A percentile compares a stretch with the other conserved stretches of the same genome.
These are phyloP conservation scores for Flaveria brownii DNA, from an alignment of 129 eudicot genomes.

Conservation along the genomic window DNA sequence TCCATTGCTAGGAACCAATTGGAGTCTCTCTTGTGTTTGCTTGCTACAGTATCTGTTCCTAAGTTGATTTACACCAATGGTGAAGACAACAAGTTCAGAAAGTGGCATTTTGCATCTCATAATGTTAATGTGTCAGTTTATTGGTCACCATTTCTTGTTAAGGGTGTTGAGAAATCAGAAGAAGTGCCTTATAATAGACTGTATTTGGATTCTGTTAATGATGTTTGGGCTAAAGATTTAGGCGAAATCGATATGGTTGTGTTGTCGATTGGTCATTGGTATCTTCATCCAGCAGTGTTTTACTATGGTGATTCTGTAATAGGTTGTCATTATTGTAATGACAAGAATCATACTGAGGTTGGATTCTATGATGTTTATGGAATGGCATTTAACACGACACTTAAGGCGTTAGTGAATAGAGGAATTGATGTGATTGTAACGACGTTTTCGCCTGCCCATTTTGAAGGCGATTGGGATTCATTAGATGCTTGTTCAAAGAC, in stretches of 20 bases:
- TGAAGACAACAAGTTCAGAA: constrained; percentile 74
- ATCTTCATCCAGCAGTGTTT: constrained; percentile 73
- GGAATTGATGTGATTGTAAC: constrained; percentile 62
- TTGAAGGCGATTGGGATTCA: constrained; percentile 96
- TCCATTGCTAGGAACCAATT: constrained; percentile 92
- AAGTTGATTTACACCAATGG: constrained; percentile 57
- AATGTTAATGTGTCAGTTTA: constrained; percentile 69
- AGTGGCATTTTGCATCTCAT: constrained; percentile 76
- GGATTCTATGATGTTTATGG: constrained; percentile 83
- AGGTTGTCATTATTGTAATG: constrained; percentile 69
- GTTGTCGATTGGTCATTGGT: constrained; percentile 92
- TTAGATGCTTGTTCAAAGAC: constrained; percentile 81
- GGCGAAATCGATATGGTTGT: constrained; percentile 67
- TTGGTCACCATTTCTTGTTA: constrained; percentile 97
- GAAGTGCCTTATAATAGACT: constrained; percentile 52
- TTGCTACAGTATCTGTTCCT: constrained; percentile 57
- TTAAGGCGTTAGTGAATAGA: constrained; percentile 48
- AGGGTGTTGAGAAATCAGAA: constrained; percentile 72
- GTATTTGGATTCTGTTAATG: constrained; percentile 68
- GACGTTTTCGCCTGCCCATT: constrained; percentile 88
- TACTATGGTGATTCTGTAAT: constrained; percentile 45
- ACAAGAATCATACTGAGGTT: constrained; percentile 56
- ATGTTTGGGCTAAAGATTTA: constrained; percentile 78
- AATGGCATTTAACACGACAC: constrained; percentile 71
- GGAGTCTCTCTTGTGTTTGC: constrained; percentile 81